These are phyloP conservation scores for Penicillium sp. DNA, from an alignment of 2,329 filamentous ascomycete species.

Conservation along the genomic window DNA sequence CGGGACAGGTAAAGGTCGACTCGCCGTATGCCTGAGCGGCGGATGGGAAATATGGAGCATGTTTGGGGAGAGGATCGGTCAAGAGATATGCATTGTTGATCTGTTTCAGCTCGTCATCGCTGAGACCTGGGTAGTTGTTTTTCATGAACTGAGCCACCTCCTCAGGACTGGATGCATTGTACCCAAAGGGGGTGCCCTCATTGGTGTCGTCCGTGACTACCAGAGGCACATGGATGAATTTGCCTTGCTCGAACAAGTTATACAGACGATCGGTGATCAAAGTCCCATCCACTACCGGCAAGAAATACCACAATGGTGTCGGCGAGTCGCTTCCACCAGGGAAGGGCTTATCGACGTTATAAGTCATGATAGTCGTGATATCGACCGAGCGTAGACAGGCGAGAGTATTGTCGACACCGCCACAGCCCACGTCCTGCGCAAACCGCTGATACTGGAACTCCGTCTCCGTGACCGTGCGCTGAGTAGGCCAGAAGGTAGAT, in stretches of 20 bases:
- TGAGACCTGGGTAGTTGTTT: constrained; percentile 59
- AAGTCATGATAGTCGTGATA: constrained; percentile 43
- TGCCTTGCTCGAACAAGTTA: constrained; percentile 50
- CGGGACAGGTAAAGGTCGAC: constrained; percentile 53
- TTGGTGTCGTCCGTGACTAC: constrained; percentile 54
- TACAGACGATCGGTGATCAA: constrained; percentile 57
- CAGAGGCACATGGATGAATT: constrained; percentile 57
- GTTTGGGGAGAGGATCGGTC: constrained; percentile 31
- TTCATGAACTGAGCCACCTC: constrained; percentile 58
- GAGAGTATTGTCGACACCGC: constrained; percentile 39
- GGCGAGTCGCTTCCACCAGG: constrained; percentile 38
- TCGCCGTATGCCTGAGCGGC: constrained; percentile 48
- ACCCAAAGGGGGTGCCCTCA: constrained; percentile 50
- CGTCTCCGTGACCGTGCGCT: constrained; percentile 49
- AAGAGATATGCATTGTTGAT: constrained; percentile 58
- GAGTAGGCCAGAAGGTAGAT: constrained; percentile 51
- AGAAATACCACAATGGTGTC: constrained; percentile 55
- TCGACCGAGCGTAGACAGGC: constrained; percentile 49
- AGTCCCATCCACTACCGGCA: constrained; percentile 58
- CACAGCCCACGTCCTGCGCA: constrained; percentile 47
- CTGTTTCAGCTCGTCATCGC: constrained; percentile 46
- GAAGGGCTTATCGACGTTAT: constrained; percentile 46
- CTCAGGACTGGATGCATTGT: constrained; percentile 47
- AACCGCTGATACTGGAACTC: constrained; percentile 54
- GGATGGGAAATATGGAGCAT: constrained; percentile 42